phyloP scores from a whole-genome alignment of 139 green algal genomes.

The Nannochloris sp. region DNA sequence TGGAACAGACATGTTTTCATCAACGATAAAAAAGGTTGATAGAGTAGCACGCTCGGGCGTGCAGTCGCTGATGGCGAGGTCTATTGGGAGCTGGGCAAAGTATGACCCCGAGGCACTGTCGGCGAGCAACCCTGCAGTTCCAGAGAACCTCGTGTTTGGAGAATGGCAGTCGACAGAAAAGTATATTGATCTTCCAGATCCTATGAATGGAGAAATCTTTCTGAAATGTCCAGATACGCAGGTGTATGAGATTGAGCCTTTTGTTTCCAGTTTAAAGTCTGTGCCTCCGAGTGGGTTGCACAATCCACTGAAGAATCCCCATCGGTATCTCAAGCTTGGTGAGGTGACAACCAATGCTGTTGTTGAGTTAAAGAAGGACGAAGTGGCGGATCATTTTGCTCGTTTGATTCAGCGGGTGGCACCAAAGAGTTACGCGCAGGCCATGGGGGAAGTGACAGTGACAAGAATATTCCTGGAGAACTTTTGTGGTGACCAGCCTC shows the following conservation, averaged over 20 bases:
- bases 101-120: not conserved
- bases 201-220: constrained; percentile 71
- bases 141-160: constrained; percentile 48
- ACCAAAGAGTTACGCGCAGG: constrained; percentile 79
- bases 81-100: not conserved
- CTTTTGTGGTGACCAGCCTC: constrained; percentile 81
- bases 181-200: constrained; percentile 57
- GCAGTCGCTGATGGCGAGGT: not conserved
- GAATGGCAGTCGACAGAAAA: constrained; percentile 43
- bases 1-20: too few relatives aligned
- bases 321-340: constrained; percentile 85
- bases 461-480: constrained; percentile 93
- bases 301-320: constrained; percentile 88
- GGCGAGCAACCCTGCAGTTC: not conserved
- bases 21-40: constrained; percentile 3
- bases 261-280: constrained; percentile 58
- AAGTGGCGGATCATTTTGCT: constrained; percentile 79
- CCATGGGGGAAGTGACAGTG: constrained; percentile 73
- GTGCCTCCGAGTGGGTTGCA: constrained; percentile 82
- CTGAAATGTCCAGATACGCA: constrained; percentile 61
- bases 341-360: constrained; percentile 66
- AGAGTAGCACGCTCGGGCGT: not conserved
- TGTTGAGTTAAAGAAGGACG: constrained; percentile 57
- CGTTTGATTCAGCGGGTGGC: constrained; percentile 80
- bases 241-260: constrained; percentile 50